These are phyloP conservation scores for Telfairia occidentalis DNA, from an alignment of 331 rosid species.

Conservation along the genomic window DNA sequence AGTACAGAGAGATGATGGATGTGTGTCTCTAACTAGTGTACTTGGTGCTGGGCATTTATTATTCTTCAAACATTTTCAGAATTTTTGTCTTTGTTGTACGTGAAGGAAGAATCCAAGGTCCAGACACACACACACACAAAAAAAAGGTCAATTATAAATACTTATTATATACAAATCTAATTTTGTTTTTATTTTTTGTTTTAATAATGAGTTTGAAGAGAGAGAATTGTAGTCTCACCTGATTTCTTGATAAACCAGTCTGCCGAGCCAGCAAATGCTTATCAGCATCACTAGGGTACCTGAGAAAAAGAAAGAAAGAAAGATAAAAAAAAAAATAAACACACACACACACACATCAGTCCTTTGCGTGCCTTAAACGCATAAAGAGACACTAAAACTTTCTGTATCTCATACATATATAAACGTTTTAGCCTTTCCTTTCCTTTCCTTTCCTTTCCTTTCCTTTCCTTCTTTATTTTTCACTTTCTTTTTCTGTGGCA, in stretches of 20 bases:
- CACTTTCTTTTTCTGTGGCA: constrained; percentile 41
- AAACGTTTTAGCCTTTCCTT: constrained; percentile 13
- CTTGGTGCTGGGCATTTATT: background rate
- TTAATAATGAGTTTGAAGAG: background rate
- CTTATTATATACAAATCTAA: too few species aligned
- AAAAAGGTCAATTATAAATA: too few species aligned
- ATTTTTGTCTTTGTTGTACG: background rate
- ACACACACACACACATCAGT: constrained; percentile 49
- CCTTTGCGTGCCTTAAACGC: constrained; percentile 22
- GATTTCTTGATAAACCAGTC: constrained; percentile 98
- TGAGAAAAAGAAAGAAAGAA: constrained; percentile 51
- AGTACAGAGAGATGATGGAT: background rate
- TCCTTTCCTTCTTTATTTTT: too few species aligned
- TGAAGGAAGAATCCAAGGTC: constrained; percentile 5
- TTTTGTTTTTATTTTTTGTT: background rate
- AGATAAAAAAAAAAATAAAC: background rate
- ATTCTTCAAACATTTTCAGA: background rate
- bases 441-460: background rate
- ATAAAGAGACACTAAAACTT: constrained; percentile 35
- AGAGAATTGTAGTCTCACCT: constrained; percentile 28
- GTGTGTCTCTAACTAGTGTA: background rate
- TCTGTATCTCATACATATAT: constrained; percentile 27
- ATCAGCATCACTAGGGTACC: constrained; percentile 99
- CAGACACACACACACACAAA: background rate
- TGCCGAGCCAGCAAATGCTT: constrained; percentile 95